Conservation (phyloP, 768 basidiomycete species). For the Amanita thiersii region DNA sequence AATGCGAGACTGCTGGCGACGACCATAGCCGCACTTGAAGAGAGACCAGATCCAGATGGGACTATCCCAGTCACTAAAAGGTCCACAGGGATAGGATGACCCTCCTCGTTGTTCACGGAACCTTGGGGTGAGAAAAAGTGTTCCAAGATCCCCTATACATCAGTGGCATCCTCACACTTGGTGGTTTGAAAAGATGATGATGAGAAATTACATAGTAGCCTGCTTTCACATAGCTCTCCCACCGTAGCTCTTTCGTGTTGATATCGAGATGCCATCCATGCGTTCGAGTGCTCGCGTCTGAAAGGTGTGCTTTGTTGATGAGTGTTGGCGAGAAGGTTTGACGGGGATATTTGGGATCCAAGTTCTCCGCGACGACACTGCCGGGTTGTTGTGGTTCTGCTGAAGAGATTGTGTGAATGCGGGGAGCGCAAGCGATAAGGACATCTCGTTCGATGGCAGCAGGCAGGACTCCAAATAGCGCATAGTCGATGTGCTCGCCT, state of each 20-base stretch:
- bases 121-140: conserved; percentile 37
- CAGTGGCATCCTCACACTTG: not conserved
- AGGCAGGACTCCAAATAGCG: conserved; percentile 77
- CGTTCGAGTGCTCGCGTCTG: conserved; percentile 24
- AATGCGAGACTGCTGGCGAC: conserved; percentile 81
- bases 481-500: conserved; percentile 84
- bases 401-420: conserved; percentile 14
- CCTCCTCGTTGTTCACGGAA: conserved; percentile 11
- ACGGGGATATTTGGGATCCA: conserved; percentile 49
- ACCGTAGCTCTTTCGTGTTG: conserved; percentile 57
- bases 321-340: conserved; percentile 50
- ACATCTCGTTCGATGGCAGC: conserved; percentile 82
- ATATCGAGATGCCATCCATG: conserved; percentile 72
- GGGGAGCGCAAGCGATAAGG: conserved; percentile 66
- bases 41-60: conserved; percentile 81
- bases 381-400: conserved; percentile 32
- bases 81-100: conserved; percentile 55
- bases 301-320: conserved; percentile 14
- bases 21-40: conserved; percentile 86
- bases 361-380: conserved; percentile 54
- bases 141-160: conserved; percentile 55
- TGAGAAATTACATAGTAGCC: conserved; percentile 57
- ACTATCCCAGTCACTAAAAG: conserved; percentile 75
- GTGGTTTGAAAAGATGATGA: conserved; percentile 1
- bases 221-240: conserved; percentile 87